Conservation (phyloP, 2,329 filamentous ascomycete genomes). For the Metarhizium rileyi region DNA sequence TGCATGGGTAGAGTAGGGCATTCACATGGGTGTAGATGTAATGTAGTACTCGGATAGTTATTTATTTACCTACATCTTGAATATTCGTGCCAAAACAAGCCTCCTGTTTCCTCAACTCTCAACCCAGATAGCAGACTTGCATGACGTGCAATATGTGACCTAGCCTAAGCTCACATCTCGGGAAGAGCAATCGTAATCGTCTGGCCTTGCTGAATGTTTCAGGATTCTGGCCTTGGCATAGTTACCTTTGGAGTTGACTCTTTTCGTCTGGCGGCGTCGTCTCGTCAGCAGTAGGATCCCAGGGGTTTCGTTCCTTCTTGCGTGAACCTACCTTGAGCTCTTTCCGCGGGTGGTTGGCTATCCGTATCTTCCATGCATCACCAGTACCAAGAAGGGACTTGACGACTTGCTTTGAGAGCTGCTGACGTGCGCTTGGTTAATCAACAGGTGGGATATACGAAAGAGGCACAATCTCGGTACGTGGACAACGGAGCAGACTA, state of each 20-base stretch:
- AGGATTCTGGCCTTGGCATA: not conserved
- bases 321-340: conserved; percentile 13
- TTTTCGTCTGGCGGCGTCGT: not conserved
- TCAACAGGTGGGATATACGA: too few species aligned
- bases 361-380: conserved; percentile 14
- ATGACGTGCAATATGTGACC: too few species aligned
- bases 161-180: too few species aligned
- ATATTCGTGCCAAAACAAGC: too few species aligned
- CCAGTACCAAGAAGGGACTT: conserved; percentile 17
- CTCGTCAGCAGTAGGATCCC: not conserved
- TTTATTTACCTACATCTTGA: too few species aligned
- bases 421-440: not conserved
- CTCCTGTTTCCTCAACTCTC: too few species aligned
- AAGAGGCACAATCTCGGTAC: not conserved
- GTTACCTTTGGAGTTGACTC: not conserved
- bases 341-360: conserved; percentile 17
- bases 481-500: not conserved
- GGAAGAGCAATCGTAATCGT: too few species aligned
- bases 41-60: too few species aligned
- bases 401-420: conserved; percentile 9
- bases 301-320: not conserved
- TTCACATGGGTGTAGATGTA: too few species aligned
- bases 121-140: too few species aligned
- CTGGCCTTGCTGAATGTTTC: not conserved
- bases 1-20: too few species aligned